These are phyloP conservation scores for Austroboletus niveus DNA, from an alignment of 1,284 basidiomycete species.

Conservation along the genomic window DNA sequence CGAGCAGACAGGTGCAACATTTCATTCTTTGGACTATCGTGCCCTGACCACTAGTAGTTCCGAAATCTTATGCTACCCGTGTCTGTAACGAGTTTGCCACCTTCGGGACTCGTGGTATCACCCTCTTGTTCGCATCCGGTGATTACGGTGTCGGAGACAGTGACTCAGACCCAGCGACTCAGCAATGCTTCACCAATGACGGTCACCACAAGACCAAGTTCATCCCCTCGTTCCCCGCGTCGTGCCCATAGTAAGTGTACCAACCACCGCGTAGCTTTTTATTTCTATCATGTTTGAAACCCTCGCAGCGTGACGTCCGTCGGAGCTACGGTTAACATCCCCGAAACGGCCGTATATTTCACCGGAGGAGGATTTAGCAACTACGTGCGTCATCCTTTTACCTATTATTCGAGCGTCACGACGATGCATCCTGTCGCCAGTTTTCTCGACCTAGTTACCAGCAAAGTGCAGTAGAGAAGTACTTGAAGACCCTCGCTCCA, in stretches of 20 bases:
- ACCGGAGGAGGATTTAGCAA: constrained; percentile 66
- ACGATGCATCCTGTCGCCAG: constrained; percentile 7
- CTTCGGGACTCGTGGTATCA: constrained; percentile 61
- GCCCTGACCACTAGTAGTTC: constrained; percentile 43
- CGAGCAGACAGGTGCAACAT: constrained; percentile 56
- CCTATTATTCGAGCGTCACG: background rate
- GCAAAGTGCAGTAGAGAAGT: constrained; percentile 22
- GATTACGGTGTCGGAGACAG: constrained; percentile 72
- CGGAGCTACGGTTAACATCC: constrained; percentile 55
- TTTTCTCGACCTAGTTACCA: constrained; percentile 23
- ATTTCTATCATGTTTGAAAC: background rate
- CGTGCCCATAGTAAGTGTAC: constrained; percentile 40
- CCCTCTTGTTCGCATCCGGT: constrained; percentile 62
- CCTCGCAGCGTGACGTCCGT: constrained; percentile 52
- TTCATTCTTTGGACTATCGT: background rate
- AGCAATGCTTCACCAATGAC: constrained; percentile 59
- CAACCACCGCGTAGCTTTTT: background rate
- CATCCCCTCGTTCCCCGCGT: constrained; percentile 55
- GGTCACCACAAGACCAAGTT: constrained; percentile 54
- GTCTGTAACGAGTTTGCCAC: constrained; percentile 62
- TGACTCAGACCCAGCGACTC: constrained; percentile 44
- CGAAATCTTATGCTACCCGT: constrained; percentile 55
- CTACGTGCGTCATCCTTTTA: constrained; percentile 20
- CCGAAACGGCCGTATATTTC: constrained; percentile 54
- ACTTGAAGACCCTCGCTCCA: constrained; percentile 43